Base-by-base conservation (phyloP, 441 rosid genomes). In the Dalechampia spathulata region DNA sequence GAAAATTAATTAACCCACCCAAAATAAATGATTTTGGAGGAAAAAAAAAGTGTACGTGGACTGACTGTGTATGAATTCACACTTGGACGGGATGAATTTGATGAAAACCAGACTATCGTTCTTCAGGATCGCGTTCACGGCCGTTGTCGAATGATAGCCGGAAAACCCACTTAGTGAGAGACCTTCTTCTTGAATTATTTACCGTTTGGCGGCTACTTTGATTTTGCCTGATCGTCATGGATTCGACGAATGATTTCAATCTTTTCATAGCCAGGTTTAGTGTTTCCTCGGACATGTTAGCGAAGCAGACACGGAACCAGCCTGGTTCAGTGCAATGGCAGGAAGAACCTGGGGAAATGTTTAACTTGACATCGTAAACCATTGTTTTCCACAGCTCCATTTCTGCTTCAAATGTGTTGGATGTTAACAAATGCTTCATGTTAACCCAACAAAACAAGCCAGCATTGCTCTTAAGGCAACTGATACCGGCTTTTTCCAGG, bases 311-410 rank as follows among this genome's bases (percentile, higher is more conserved):
- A 1, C 96, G 76, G 66, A 91, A 91, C 96, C 95, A 91, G 2
- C 98, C 98, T 0, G 98, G 97, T 39, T 89, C 96, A 5, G 76
- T 70, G 75, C 96, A 92, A 70, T 92, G 98, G 61, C 90, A 92
- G 0, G 98, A 92, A 2, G 83, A 81, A 14, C 98, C 96, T 0
- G 98, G 95, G 2, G 98, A 88, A 16, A 92, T 88, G 59, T 92
- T 92, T 21, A 92, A 65, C 60, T 76, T 78, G 38, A 92, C 96
- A 6, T 92, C 83, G 58, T 88, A 80, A 38, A 92, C 91, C 40
- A 92, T 88, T 68, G 77, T 78, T 61, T 82, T 78, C 96, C 98
- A 88, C 5, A 92, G 83, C 43, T 86, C 91, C 65, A 83, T 81
- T 68, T 92, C 98, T 4, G 91, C 96, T 62, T 83, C 78, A 19